These are phyloP conservation scores for Erythrobasidium hasegawianum DNA, from an alignment of 1,284 basidiomycete genomes.

Conservation along the genomic window DNA sequence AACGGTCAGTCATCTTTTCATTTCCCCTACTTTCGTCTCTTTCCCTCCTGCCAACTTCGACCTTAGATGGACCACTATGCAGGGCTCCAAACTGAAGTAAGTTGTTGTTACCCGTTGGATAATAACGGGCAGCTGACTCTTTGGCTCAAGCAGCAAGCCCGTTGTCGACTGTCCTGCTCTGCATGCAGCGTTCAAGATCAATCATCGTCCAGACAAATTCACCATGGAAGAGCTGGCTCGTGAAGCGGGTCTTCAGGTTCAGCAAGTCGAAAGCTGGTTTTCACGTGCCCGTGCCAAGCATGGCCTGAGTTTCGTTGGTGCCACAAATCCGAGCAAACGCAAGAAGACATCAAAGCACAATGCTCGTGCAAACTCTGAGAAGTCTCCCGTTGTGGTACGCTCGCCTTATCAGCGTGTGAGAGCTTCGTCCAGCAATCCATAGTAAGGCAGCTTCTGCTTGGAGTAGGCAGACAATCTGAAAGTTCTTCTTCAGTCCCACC, in stretches of 20 bases:
- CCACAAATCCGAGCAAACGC: too few species aligned
- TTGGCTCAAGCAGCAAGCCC: not conserved
- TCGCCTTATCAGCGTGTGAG: too few species aligned
- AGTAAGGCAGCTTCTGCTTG: too few species aligned
- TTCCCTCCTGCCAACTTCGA: not conserved
- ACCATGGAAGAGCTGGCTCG: not conserved
- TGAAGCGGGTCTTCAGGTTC: not conserved
- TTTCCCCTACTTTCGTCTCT: constrained; percentile 3
- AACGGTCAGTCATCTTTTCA: not conserved
- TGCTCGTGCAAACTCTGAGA: too few species aligned
- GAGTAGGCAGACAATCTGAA: too few species aligned
- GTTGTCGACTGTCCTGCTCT: constrained; percentile 1
- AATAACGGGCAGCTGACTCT: not conserved
- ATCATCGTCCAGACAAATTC: not conserved
- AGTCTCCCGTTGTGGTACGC: too few species aligned
- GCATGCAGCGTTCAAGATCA: not conserved
- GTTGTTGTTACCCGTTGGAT: too few species aligned
- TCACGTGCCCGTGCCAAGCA: not conserved
- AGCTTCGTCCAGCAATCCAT: too few species aligned
- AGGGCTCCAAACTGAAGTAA: too few species aligned
- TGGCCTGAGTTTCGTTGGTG: not conserved
- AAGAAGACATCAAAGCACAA: not conserved
- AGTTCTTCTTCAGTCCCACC: too few species aligned
- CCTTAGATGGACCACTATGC: too few species aligned
- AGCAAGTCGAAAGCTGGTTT: not conserved